Conservation (phyloP, 78 protist genomes). For the Planoprotostelium fungivorum region DNA sequence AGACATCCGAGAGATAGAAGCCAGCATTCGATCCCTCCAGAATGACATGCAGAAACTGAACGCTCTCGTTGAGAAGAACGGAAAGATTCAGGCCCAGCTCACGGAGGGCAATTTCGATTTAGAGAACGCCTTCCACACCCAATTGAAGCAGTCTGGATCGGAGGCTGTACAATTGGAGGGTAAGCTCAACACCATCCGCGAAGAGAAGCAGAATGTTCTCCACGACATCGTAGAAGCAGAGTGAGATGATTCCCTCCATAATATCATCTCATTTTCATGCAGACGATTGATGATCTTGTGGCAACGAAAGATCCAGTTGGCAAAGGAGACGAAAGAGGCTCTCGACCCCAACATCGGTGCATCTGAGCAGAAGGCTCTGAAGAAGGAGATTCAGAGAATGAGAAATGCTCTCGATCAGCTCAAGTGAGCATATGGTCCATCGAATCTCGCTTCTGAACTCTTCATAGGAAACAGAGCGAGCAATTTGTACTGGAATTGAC, state of each 20-base stretch:
- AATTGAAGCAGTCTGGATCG: slow-evolving; percentile 5
- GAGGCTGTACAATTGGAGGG: slow-evolving; percentile 35
- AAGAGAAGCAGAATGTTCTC: slow-evolving; percentile 26
- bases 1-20: not conserved
- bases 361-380: slow-evolving; percentile 21
- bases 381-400: slow-evolving; percentile 35
- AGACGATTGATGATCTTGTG: not conserved
- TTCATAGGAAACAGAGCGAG: not conserved
- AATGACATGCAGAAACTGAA: not conserved
- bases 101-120: slow-evolving; percentile 22
- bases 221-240: slow-evolving; percentile 49
- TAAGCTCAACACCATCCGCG: slow-evolving; percentile 7
- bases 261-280: not conserved
- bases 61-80: not conserved
- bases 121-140: slow-evolving; percentile 7
- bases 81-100: not conserved
- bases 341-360: slow-evolving; percentile 59
- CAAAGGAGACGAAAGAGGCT: slow-evolving; percentile 57
- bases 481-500: not conserved
- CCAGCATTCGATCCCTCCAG: not conserved
- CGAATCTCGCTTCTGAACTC: not conserved
- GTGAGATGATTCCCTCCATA: slow-evolving; percentile 15
- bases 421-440: not conserved
- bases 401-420: slow-evolving; percentile 1
- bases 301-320: slow-evolving; percentile 64